Base-by-base conservation (phyloP, 2,329 filamentous ascomycete genomes). In the Ambrosiella beaveri region DNA sequence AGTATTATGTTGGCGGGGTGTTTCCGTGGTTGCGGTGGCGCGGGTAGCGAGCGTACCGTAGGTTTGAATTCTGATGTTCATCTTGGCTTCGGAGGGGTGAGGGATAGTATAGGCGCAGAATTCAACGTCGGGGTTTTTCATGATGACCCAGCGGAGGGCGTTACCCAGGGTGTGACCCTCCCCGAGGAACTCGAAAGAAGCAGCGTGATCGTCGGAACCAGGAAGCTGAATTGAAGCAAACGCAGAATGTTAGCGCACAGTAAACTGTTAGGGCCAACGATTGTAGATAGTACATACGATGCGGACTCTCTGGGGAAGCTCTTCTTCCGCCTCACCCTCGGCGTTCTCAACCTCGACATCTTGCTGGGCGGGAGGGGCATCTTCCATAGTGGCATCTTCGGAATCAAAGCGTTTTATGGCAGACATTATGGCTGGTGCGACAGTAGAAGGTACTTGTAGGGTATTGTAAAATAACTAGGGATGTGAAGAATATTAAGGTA, bases 31-130 rank as follows among this genome's bases (percentile, higher is more conserved):
- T 19, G 9, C 3, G n/a, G 56, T 12, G 53, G 38, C 3, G 15
- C n/a, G 8, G 7, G 19, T 19, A 11, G 15, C 57, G 36, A 50
- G 71, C 82, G 68, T 74, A 95, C 91, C 87, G 66, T 93, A 97
- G 64, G 91, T 98, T 71, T 98, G 93, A 62, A 98, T 97, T 66
- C 93, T 82, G 62, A 98, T 75, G 67, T 97, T 95, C 91, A 98
- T 95, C 73, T 95, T 93, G 45, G 84, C 75, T 71, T 98, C 93
- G 44, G 90, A 95, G 55, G 93, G 93, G 71, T 98, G 93, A 37
- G 93, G 93, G 62, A 98, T 97, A 7, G 91, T 88, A 71, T 98
- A 98, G 61, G 91, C 93, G 71, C 93, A 97, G 72, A 98, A 96
- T 70, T 98, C 93, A 61, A 98, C 93, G 63, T 93, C 82, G 37